Percentiles rank a stretch among this genome's conserved stretches.
phyloP scores from a whole-genome alignment of 805 yeast species.

The Yarrowia divulgata region DNA sequence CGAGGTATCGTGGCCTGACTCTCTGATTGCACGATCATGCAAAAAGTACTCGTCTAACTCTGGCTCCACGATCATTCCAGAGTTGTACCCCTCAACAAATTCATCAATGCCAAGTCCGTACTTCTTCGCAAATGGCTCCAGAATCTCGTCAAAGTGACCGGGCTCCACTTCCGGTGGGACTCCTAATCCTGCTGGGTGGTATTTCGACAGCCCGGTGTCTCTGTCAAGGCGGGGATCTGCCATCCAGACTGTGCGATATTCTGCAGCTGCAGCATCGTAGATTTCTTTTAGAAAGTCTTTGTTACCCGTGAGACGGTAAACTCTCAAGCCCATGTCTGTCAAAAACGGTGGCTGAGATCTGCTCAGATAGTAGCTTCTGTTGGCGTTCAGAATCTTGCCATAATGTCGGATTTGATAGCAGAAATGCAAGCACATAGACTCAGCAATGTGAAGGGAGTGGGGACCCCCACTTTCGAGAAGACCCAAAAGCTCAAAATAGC shows the following conservation, averaged over 20 bases:
- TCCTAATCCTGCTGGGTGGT: constrained; percentile 88
- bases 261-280: constrained; percentile 80
- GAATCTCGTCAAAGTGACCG: constrained; percentile 78
- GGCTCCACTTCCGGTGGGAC: constrained; percentile 97
- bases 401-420: constrained; percentile 88
- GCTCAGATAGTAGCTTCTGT: constrained; percentile 86
- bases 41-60: constrained; percentile 85
- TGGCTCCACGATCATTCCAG: constrained; percentile 71
- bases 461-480: constrained; percentile 66
- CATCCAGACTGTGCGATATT: constrained; percentile 83
- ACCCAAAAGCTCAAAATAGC: constrained; percentile 90
- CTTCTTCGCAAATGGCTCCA: constrained; percentile 72
- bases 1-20: constrained; percentile 94
- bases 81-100: constrained; percentile 73
- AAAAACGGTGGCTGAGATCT: constrained; percentile 97
- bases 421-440: constrained; percentile 91
- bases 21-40: constrained; percentile 94
- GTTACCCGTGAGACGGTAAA: constrained; percentile 59
- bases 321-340: constrained; percentile 85
- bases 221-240: constrained; percentile 74
- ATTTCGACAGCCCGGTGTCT: constrained; percentile 81
- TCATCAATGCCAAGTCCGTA: constrained; percentile 63
- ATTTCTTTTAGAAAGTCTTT: constrained; percentile 70
- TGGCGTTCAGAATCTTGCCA: constrained; percentile 93
- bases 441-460: constrained; percentile 63